Evolutionary conservation across 2,329 filamentous ascomycete genomes (phyloP).

Genomic region (Sodiomyces alkalinus): DNA sequence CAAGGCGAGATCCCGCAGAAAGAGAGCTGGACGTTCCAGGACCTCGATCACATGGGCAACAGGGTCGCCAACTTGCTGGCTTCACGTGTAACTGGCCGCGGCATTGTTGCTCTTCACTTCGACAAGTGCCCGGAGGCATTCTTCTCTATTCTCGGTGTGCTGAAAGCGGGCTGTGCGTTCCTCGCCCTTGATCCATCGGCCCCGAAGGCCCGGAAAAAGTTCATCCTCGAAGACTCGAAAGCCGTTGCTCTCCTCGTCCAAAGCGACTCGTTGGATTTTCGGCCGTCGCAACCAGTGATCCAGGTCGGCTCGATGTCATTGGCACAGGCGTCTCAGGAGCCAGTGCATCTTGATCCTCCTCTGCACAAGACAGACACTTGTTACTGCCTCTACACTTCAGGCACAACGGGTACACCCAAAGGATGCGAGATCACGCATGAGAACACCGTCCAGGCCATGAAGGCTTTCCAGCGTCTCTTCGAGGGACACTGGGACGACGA

Average conservation of each 20-base stretch:
- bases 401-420: constrained; percentile 75
- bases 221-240: constrained; percentile 61
- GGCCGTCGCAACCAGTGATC: constrained; percentile 16
- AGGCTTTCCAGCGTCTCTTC: constrained; percentile 72
- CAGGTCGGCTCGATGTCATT: constrained; percentile 11
- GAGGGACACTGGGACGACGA: constrained; percentile 52
- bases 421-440: constrained; percentile 80
- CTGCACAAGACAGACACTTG: constrained; percentile 37
- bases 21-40: constrained; percentile 55
- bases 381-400: constrained; percentile 79
- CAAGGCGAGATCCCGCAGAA: constrained; percentile 27
- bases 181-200: constrained; percentile 66
- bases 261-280: constrained; percentile 16
- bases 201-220: constrained; percentile 56
- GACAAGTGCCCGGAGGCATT: constrained; percentile 76
- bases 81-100: constrained; percentile 32
- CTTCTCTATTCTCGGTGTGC: constrained; percentile 64
- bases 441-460: constrained; percentile 79
- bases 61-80: constrained; percentile 52
- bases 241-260: constrained; percentile 45
- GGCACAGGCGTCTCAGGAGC: constrained; percentile 11
- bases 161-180: constrained; percentile 72
- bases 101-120: constrained; percentile 62
- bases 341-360: constrained; percentile 11
- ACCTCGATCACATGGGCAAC: constrained; percentile 59